Base-by-base conservation (phyloP, 768 basidiomycete species). In the Exidia glandulosa region DNA sequence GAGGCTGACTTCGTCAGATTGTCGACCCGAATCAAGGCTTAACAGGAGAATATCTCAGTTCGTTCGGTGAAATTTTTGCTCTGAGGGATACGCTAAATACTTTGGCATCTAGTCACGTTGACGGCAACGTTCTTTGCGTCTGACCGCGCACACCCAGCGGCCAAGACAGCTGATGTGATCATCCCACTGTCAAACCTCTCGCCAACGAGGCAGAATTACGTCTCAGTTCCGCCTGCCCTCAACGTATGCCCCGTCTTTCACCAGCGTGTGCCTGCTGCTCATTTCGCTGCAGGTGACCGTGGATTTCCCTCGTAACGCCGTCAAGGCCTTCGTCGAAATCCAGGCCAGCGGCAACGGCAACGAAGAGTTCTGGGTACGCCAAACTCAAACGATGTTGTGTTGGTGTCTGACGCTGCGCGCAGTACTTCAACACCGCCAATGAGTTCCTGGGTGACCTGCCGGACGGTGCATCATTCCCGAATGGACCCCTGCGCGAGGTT, bases 331-430 rank as follows among this genome's bases (percentile, higher is more conserved):
- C 61, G 86, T 83, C 4, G 87, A 90, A 68, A 71, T 91, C 2
- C 82, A 82, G 63, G 87, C 88, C 16, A 88, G 75, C 2, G 84
- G 84, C 1, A 85, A 82, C 59, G 30, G 50, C 50, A 76, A 78
- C 2, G 85, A 86, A 67, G 89, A 91, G 70, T 90, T 89, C 67
- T 91, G 89, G 88, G 87, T 87, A 63, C 56, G 75, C 16, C 6
- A 19, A 6, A 19, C 5, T 19, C 10, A 45, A 45, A 6, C 41
- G 60, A 12, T 16, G 16, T 23, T 14, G 7, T 32, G 34, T 32
- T 60, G 30, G 31, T 54, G 54, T 57, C 41, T 2, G 25, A 41
- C 16, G 2, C 32, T 55, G 57, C 57, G 62, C 52, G 34, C 34
- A 47, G 87, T 90, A 89, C 65, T 82, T 77, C 72, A 88, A 89